These are phyloP conservation scores for Chlorella sp. DNA, from an alignment of 139 green algal species.

Conservation along the genomic window DNA sequence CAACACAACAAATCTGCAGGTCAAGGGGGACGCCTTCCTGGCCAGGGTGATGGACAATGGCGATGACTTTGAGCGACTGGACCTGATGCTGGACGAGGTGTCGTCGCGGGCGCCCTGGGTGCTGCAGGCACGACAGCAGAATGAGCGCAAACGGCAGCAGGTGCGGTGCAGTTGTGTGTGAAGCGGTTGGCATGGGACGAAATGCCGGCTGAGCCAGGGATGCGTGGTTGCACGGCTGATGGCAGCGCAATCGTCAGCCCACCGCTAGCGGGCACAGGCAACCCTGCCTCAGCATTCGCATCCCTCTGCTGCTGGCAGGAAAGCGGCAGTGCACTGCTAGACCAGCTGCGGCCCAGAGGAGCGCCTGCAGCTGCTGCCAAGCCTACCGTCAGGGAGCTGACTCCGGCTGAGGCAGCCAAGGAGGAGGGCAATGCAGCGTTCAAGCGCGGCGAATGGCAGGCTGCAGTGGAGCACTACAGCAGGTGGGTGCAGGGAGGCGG, in stretches of 20 bases:
- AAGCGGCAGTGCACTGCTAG: not conserved
- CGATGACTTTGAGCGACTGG: constrained; percentile 79
- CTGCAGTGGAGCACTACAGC: constrained; percentile 52
- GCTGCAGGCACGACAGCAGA: constrained; percentile 58
- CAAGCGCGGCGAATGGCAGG: constrained; percentile 68
- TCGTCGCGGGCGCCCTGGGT: constrained; percentile 75
- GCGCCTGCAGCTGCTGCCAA: not conserved
- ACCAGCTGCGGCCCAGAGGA: not conserved
- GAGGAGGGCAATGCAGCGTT: constrained; percentile 83
- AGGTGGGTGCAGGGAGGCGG: not conserved
- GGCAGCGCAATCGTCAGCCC: no score
- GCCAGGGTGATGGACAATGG: constrained; percentile 86
- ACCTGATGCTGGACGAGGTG: constrained; percentile 76
- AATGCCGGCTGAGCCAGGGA: no score
- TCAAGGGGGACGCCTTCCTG: constrained; percentile 89
- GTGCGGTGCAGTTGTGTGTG: not conserved
- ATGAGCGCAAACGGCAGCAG: constrained; percentile 38
- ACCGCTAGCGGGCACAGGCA: no score
- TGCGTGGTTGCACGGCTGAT: no score
- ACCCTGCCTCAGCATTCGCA: not conserved
- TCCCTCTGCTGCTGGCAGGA: not conserved
- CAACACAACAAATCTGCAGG: no score
- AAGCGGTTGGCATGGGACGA: not conserved
- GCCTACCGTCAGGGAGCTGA: constrained; percentile 27
- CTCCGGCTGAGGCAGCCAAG: constrained; percentile 71